Evolutionary conservation across 768 basidiomycete genomes (phyloP).

Genomic region (Ramaria rubella): DNA sequence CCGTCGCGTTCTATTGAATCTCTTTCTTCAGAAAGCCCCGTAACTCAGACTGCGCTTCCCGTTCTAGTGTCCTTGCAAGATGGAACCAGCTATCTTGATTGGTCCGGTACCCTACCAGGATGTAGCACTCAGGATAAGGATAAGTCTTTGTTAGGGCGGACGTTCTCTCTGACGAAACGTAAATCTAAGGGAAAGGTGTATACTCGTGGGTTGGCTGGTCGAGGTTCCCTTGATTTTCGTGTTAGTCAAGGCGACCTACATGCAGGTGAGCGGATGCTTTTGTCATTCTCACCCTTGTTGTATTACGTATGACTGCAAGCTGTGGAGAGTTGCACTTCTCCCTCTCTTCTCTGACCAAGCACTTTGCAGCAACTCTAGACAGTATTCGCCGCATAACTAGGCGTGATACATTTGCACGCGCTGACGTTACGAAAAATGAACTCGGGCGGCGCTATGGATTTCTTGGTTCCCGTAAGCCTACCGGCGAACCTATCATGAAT

Average conservation of each 20-base stretch:
- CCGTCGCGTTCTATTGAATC: conserved; percentile 6
- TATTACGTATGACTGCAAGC: conserved; percentile 34
- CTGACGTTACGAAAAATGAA: conserved; percentile 57
- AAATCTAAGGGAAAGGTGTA: neutral
- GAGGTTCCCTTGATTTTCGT: conserved; percentile 3
- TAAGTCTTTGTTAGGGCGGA: neutral
- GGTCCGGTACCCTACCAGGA: conserved; percentile 1
- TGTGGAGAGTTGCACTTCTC: neutral
- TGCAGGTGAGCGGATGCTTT: neutral
- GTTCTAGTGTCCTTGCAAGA: neutral
- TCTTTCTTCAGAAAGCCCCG: neutral
- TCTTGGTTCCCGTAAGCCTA: conserved; percentile 21
- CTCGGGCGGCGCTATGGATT: conserved; percentile 57
- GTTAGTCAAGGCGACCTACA: conserved; percentile 4
- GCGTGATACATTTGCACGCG: conserved; percentile 55
- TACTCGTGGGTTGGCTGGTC: neutral
- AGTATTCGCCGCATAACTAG: conserved; percentile 45
- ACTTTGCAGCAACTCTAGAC: conserved; percentile 47
- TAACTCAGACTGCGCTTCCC: conserved; percentile 1
- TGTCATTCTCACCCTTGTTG: conserved; percentile 31
- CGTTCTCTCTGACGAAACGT: conserved; percentile 6
- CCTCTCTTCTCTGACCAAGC: neutral
- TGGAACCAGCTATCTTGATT: conserved; percentile 11
- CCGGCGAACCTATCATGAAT: conserved; percentile 1
- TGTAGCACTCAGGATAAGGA: neutral